These are phyloP conservation scores for Candida suzukii DNA, from an alignment of 805 yeast species.

Conservation along the genomic window DNA sequence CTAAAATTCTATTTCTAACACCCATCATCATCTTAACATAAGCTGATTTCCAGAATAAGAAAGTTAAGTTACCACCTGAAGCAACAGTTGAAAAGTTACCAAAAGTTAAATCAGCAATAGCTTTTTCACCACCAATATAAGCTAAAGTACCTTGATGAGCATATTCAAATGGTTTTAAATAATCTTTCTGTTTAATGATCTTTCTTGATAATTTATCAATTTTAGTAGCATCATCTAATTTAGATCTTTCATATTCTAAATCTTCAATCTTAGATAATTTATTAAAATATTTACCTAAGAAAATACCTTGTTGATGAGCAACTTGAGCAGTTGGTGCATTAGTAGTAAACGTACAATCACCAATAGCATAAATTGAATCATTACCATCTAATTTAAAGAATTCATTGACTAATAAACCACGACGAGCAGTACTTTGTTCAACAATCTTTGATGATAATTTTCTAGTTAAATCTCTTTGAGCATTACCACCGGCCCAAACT, in stretches of 20 bases:
- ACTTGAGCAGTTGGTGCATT: constrained; percentile 97
- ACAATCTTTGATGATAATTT: constrained; percentile 63
- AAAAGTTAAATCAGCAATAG: constrained; percentile 85
- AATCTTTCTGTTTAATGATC: constrained; percentile 32
- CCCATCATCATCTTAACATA: constrained; percentile 90
- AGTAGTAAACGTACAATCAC: constrained; percentile 91
- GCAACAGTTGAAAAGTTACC: constrained; percentile 75
- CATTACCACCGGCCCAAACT: constrained; percentile 98
- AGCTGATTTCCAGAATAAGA: constrained; percentile 91
- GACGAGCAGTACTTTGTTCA: constrained; percentile 76
- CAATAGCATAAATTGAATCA: constrained; percentile 75
- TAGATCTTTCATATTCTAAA: constrained; percentile 36
- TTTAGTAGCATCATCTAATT: constrained; percentile 32
- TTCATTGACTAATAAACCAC: constrained; percentile 85
- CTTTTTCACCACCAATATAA: constrained; percentile 87
- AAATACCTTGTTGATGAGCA: constrained; percentile 89
- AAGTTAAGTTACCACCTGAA: constrained; percentile 80
- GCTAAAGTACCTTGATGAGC: constrained; percentile 91
- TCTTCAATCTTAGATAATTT: constrained; percentile 57
- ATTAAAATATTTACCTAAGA: constrained; percentile 66
- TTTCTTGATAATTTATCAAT: constrained; percentile 39
- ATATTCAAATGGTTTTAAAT: constrained; percentile 62
- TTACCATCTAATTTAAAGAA: constrained; percentile 78
- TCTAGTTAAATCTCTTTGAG: constrained; percentile 70
- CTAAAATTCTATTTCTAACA: constrained; percentile 80